Evolutionary conservation across 2,329 filamentous ascomycete species (phyloP), one percentile per base, ranked within the genome.

Genomic region (Claviceps sp.): DNA sequence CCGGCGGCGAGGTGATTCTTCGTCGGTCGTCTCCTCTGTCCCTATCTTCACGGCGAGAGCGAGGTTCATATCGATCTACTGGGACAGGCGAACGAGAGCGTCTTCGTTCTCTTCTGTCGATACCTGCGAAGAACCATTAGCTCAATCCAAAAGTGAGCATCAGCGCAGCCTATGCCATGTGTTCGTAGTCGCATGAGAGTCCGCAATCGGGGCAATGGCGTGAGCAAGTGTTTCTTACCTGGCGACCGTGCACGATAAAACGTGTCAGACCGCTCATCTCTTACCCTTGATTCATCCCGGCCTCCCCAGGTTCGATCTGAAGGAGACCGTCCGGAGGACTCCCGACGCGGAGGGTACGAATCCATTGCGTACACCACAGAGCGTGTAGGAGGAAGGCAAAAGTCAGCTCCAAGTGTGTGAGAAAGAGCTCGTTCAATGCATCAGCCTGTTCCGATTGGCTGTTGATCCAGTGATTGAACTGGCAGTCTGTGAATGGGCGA

Each of bases 1-100:
- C 78, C 34, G 84, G 72, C 55, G 83, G 72, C 9, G 82, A 76
- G 63, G 76, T 61, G 59, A 87, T 66, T 45, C 79, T 78, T 53
- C 84, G 80, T 51, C 74, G 70, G 59, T 84, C 81, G 53, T 87
- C 82, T 50, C 81, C 63, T 50, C 81, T 63, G 43, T 75, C 72
- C 54, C 78, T 70, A 49, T 88, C 85, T 57, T 89, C 85, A 59
- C 86, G 77, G 47, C 85, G 80, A 48, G 67, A 64, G 51, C 83
- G 76, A 22, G 86, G 86, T 61, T 90, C 85, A 63, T 91, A 91
- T 52, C 86, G 77, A 62, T 91, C 86, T 54, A 89, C 81, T 14
- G 78, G 72, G 20, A 71, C 71, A 3, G 86, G 86, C 1, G 86
- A 91, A 51, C 86, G 81, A 37, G 85, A 88, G 20, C 75, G 71